Evolutionary conservation across 306 rosid species (phyloP), one percentile per base, ranked within the genome.

Genomic region (Gastrolobium villosum): DNA sequence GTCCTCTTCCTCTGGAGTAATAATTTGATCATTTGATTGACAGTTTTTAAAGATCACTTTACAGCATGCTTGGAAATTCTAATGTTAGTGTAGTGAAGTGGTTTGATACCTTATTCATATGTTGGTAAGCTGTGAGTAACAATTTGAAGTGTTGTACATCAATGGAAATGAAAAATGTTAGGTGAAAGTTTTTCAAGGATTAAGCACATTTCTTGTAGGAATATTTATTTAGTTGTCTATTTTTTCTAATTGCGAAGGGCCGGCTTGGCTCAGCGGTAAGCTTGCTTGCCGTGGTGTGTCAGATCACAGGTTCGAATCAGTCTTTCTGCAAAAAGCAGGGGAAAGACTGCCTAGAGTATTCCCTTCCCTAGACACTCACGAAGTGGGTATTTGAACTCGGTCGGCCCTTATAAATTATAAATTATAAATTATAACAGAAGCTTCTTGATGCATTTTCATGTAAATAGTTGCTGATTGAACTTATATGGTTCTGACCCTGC

Each of bases 401-500:
- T n/a, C n/a, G n/a, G n/a, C n/a, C n/a, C n/a, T n/a, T n/a, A n/a
- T n/a, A n/a, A n/a, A n/a, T n/a, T n/a, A n/a, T n/a, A n/a, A n/a
- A n/a, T n/a, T n/a, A n/a, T n/a, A 46, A 74, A 15, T 28, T 36
- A 46, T 67, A 74, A 14, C 11, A 30, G 13, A 78, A 50, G 30
- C 56, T 67, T 78, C 30, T 34, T 10, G 20, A 32, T 28, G 50
- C 34, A 52, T 65, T 66, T 66, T 76, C 36, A 65, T 57, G 60
- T 81, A 28, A 40, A 28, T 45, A 67, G 28, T 57, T 31, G 15
- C 50, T 50, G 14, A 56, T 74, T 79, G 54, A 78, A 54, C 49
- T 30, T 55, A 2, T 6, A 61, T 69, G 75, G 75, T 81, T 81
- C 5, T 78, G 78, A 35, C 14, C 32, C 72, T 82, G 81, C 88